A percentile compares a stretch with the other conserved stretches of the same genome.
Conservation (phyloP, 2,329 filamentous ascomycete genomes). For the Bipolaris bicolor region DNA sequence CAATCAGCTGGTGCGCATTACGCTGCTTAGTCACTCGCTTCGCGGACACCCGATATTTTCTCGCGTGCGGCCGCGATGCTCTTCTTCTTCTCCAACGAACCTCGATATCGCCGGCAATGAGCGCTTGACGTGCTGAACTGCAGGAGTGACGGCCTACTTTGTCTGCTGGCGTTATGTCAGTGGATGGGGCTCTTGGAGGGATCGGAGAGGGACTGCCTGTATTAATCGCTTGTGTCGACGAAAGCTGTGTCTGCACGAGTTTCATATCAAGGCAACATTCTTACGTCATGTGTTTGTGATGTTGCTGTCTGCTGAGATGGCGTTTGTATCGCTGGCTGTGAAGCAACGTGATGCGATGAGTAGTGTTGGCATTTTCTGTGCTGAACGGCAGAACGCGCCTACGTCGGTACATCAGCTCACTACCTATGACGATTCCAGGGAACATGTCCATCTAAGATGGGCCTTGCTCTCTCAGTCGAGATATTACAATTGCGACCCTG, state of each 20-base stretch:
- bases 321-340: not conserved
- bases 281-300: slow-evolving; percentile 40
- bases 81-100: slow-evolving; percentile 42
- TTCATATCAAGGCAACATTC: slow-evolving; percentile 63
- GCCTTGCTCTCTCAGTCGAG: not conserved
- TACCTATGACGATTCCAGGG: not conserved
- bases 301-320: not conserved
- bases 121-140: slow-evolving; percentile 42
- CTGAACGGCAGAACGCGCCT: not conserved
- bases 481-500: not conserved
- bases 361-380: not conserved
- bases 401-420: not conserved
- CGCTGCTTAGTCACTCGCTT: slow-evolving; percentile 38
- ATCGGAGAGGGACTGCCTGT: slow-evolving; percentile 57
- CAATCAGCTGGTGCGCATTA: slow-evolving; percentile 32
- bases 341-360: not conserved
- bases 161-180: slow-evolving; percentile 51
- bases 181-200: slow-evolving; percentile 43
- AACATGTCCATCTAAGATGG: not conserved
- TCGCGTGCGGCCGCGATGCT: slow-evolving; percentile 27
- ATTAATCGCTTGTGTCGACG: slow-evolving; percentile 59
- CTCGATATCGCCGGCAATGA: slow-evolving; percentile 49
- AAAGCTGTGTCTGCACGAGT: slow-evolving; percentile 53
- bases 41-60: slow-evolving; percentile 39
- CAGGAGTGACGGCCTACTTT: slow-evolving; percentile 44